phyloP scores from a whole-genome alignment of 1,284 basidiomycete species.

The Schizopora paradoxa region DNA sequence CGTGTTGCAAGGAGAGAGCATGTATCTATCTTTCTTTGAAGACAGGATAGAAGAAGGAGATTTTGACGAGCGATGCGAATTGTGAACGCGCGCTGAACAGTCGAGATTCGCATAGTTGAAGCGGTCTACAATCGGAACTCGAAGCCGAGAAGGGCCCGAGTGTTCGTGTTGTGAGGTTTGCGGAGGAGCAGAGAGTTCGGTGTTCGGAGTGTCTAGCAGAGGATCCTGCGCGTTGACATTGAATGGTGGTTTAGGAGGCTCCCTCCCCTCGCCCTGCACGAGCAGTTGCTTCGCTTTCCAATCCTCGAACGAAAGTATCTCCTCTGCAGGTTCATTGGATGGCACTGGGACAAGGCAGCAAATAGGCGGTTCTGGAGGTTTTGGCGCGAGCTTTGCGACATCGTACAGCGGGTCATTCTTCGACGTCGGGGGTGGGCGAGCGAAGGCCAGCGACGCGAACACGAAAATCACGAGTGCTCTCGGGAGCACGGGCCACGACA shows the following conservation, averaged over 20 bases:
- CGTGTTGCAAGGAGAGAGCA: conserved; percentile 88
- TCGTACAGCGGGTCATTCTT: conserved; percentile 56
- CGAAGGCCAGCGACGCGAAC: conserved; percentile 6
- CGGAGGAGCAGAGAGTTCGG: conserved; percentile 18
- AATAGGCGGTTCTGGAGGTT: conserved; percentile 48
- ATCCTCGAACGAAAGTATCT: conserved; percentile 83
- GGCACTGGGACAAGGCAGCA: conserved; percentile 60
- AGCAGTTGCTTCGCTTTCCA: conserved; percentile 69
- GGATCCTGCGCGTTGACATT: conserved; percentile 16
- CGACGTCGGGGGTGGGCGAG: conserved; percentile 37
- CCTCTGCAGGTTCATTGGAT: conserved; percentile 41
- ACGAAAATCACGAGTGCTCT: conserved; percentile 14
- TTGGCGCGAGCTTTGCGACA: conserved; percentile 42
- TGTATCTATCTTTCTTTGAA: conserved; percentile 91
- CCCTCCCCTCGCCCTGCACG: conserved; percentile 16
- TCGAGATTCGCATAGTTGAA: conserved; percentile 63
- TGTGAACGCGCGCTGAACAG: conserved; percentile 54
- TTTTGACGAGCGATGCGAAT: conserved; percentile 62
- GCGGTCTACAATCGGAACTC: conserved; percentile 55
- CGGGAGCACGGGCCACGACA: conserved; percentile 8
- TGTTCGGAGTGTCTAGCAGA: conserved; percentile 10
- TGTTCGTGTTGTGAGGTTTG: conserved; percentile 21
- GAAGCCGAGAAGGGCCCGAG: conserved; percentile 47
- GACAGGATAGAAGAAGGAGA: conserved; percentile 82
- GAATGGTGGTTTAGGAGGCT: not conserved